A percentile compares a stretch with the other conserved stretches of the same genome.
phyloP scores from a whole-genome alignment of 2,329 filamentous ascomycete species.

The Fusarium virguliforme region DNA sequence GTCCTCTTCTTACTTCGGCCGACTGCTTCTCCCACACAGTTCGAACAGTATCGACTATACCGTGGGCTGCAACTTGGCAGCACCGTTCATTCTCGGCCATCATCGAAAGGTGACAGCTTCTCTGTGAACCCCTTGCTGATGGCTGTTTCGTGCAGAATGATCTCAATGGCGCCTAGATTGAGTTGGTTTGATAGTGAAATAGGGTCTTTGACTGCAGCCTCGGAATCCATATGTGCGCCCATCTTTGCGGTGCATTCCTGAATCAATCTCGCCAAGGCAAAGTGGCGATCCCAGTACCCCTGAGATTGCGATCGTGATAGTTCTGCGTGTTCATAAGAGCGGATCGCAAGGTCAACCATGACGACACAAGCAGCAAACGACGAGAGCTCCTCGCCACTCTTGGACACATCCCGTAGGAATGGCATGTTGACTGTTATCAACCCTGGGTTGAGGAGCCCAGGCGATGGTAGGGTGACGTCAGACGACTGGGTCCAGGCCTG shows the following conservation, averaged over 20 bases:
- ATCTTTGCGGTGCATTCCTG: background rate
- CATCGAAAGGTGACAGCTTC: background rate
- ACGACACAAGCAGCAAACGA: background rate
- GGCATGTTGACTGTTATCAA: background rate
- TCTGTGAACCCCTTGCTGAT: background rate
- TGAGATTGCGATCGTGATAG: background rate
- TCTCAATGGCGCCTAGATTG: background rate
- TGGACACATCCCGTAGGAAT: background rate
- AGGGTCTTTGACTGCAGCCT: background rate
- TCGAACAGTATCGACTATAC: background rate
- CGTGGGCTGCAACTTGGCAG: background rate
- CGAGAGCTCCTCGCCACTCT: background rate
- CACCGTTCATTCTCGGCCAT: background rate
- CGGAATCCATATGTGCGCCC: rapidly evolving
- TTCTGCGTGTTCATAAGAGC: background rate
- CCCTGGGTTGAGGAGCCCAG: background rate
- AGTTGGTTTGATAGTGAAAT: background rate
- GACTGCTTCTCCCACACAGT: background rate
- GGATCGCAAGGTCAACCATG: background rate
- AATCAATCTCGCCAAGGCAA: background rate
- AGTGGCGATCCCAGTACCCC: constrained; percentile 6
- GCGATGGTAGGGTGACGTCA: background rate
- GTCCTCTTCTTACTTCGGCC: background rate
- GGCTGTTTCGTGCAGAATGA: background rate
- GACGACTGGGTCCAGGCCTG: background rate